phyloP scores from a whole-genome alignment of 179 eudicot species.

The Sideroxylon spinosum region DNA sequence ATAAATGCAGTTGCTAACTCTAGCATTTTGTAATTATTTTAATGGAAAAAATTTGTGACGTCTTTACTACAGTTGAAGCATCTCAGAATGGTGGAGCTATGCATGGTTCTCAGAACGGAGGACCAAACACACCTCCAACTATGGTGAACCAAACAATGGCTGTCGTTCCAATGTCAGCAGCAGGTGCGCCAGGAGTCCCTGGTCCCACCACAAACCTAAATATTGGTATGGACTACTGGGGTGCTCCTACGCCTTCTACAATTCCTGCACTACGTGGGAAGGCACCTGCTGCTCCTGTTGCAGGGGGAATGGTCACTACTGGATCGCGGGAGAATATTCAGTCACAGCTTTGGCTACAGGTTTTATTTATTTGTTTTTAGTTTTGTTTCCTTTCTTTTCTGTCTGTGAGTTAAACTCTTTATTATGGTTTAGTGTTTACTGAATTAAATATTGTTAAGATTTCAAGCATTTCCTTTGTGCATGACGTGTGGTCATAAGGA shows the following conservation, averaged over 20 bases:
- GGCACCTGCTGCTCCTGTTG: conserved; percentile 57
- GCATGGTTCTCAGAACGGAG: conserved; percentile 69
- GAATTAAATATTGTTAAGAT: neutral
- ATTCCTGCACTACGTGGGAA: conserved; percentile 66
- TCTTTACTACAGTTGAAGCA: conserved; percentile 46
- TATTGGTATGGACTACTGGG: conserved; percentile 99
- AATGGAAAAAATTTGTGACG: conserved; percentile 4
- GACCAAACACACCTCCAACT: conserved; percentile 42
- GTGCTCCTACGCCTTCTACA: conserved; percentile 51
- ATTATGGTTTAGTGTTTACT: conserved; percentile 8
- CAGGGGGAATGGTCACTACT: conserved; percentile 59
- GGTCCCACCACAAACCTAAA: conserved; percentile 93
- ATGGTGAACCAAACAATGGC: conserved; percentile 59
- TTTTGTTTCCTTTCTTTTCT: neutral
- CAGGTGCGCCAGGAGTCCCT: conserved; percentile 54
- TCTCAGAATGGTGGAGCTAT: conserved; percentile 64
- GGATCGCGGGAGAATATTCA: conserved; percentile 81
- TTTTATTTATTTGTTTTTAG: conserved; percentile 12
- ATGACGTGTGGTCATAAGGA: neutral
- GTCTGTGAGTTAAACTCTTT: neutral
- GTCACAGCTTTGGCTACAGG: conserved; percentile 87
- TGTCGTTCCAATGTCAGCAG: conserved; percentile 52
- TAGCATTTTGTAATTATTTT: conserved; percentile 1
- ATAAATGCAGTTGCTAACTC: conserved; percentile 6
- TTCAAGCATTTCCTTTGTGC: neutral